phyloP scores from a whole-genome alignment of 2,329 filamentous ascomycete species.

The Cryphonectria japonica region DNA sequence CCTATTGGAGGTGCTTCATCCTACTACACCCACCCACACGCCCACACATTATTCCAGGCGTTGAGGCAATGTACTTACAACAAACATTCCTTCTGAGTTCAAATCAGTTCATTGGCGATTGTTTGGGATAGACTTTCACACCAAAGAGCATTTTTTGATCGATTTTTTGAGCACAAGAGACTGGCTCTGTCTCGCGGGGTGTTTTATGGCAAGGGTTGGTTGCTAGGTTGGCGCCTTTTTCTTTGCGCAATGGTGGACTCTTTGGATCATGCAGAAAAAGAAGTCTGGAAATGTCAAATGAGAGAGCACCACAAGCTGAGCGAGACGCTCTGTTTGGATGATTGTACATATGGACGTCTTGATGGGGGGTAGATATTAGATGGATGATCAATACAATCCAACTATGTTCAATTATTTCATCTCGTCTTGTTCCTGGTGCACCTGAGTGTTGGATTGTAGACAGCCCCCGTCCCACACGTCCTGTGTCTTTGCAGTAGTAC shows the following conservation, averaged over 20 bases:
- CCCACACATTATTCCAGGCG: slow-evolving; percentile 12
- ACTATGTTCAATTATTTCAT: background rate
- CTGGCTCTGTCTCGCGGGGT: background rate
- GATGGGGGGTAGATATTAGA: slow-evolving; percentile 27
- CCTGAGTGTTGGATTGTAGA: background rate
- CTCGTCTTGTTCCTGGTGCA: too few relatives aligned
- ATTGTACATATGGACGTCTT: slow-evolving; percentile 22
- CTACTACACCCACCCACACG: slow-evolving; percentile 5
- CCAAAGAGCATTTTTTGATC: slow-evolving; percentile 6
- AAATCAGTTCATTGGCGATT: slow-evolving; percentile 10
- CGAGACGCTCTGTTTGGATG: slow-evolving; percentile 15
- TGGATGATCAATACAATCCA: slow-evolving; percentile 11
- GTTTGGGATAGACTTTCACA: slow-evolving; percentile 23
- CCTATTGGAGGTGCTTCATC: slow-evolving; percentile 12
- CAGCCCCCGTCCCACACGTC: background rate
- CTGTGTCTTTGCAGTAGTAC: too few relatives aligned
- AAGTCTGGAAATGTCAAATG: slow-evolving; percentile 8
- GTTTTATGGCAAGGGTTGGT: background rate
- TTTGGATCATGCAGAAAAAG: slow-evolving; percentile 13
- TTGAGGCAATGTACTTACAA: slow-evolving; percentile 22
- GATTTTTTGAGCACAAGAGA: slow-evolving; percentile 15
- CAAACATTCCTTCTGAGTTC: slow-evolving; percentile 19
- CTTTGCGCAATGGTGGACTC: slow-evolving; percentile 11
- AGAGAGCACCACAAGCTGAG: slow-evolving; percentile 1
- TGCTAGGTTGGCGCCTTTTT: slow-evolving; percentile 12